Evolutionary conservation across 179 eudicot species (phyloP).

Genomic region (Corrigiola litoralis): DNA sequence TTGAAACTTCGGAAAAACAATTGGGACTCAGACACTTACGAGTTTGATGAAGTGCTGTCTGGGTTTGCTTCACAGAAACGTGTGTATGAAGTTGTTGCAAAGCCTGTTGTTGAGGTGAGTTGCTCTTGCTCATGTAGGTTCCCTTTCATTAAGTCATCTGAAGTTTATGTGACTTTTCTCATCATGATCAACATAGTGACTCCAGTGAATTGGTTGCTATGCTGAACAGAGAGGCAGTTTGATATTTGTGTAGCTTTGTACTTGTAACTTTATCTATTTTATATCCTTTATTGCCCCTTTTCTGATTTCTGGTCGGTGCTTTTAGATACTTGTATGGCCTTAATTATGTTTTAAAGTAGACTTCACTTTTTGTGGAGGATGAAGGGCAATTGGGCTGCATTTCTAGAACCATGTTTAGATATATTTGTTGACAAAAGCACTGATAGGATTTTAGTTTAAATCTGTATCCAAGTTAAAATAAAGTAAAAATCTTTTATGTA

Average conservation of each 20-base stretch:
- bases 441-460: no score
- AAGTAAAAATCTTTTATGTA: no score
- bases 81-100: slow-evolving; percentile 98
- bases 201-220: neutral
- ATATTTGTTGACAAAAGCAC: neutral
- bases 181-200: neutral
- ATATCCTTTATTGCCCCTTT: neutral
- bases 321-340: neutral
- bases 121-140: neutral
- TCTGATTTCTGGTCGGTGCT: neutral
- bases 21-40: slow-evolving; percentile 98
- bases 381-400: neutral
- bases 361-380: neutral
- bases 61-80: slow-evolving; percentile 96
- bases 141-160: slow-evolving; percentile 6
- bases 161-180: neutral
- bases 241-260: neutral
- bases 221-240: neutral
- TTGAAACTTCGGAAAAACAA: slow-evolving; percentile 95
- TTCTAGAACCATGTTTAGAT: neutral
- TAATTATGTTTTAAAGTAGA: neutral
- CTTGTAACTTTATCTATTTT: neutral
- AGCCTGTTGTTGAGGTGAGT: slow-evolving; percentile 96
- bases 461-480: no score
- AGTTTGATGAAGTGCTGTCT: slow-evolving; percentile 94